phyloP scores from a whole-genome alignment of 345 rosid species.

The Citrus glauca region DNA sequence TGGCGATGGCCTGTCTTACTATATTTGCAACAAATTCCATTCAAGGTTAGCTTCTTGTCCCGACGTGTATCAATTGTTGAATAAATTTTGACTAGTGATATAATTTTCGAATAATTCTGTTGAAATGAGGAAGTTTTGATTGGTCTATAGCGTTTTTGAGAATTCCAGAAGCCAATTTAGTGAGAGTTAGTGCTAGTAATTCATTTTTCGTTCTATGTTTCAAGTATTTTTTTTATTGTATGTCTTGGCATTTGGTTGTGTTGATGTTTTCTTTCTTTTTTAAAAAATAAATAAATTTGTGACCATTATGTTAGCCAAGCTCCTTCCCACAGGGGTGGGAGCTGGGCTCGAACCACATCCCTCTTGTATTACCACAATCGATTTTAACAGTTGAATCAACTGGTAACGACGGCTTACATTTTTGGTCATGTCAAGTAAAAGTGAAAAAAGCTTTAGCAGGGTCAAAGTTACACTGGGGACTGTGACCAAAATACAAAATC shows the following conservation, averaged over 20 bases:
- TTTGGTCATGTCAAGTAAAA: background rate
- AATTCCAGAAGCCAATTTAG: background rate
- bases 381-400: background rate
- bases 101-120: background rate
- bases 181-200: background rate
- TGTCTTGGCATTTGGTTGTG: background rate
- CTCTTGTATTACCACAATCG: background rate
- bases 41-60: background rate
- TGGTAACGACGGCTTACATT: background rate
- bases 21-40: background rate
- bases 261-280: background rate
- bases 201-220: background rate
- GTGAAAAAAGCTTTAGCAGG: background rate
- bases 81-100: background rate
- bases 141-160: background rate
- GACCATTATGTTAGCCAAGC: background rate
- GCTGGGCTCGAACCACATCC: background rate
- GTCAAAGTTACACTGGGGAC: background rate
- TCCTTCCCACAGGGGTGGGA: background rate
- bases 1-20: slow-evolving; percentile 1
- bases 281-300: background rate
- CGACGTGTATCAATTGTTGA: background rate
- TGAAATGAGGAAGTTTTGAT: background rate
- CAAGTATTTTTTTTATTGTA: background rate
- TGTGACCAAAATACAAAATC: background rate